Percentiles rank a stretch among this genome's conserved stretches.
phyloP scores from a whole-genome alignment of 2,329 filamentous ascomycete species.

The Cryphonectria japonica region DNA sequence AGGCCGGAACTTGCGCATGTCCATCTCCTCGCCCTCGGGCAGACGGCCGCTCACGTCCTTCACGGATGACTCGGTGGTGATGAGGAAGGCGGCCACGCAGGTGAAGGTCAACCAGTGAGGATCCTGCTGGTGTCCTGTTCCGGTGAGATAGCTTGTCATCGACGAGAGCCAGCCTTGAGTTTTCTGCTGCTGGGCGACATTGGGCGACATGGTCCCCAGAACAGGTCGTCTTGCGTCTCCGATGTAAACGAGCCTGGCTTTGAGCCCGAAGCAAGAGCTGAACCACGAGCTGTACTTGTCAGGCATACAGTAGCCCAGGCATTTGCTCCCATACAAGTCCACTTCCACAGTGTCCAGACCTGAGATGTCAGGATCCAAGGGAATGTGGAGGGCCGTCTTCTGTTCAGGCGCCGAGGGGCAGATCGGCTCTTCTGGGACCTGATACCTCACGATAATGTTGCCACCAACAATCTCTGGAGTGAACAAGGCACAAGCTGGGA shows the following conservation, averaged over 20 bases:
- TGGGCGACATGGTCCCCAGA: conserved; percentile 60
- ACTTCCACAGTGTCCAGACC: conserved; percentile 54
- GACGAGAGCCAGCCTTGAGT: conserved; percentile 41
- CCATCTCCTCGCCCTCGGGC: conserved; percentile 52
- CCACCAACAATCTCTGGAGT: conserved; percentile 54
- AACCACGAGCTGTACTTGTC: conserved; percentile 67
- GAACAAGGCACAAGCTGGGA: conserved; percentile 67
- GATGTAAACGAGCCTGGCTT: conserved; percentile 65
- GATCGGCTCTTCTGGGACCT: conserved; percentile 43
- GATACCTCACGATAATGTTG: conserved; percentile 49
- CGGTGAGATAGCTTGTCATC: conserved; percentile 40
- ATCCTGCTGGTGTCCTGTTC: conserved; percentile 33
- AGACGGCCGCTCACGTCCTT: conserved; percentile 64
- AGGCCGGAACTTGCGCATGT: conserved; percentile 72
- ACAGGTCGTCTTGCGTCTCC: conserved; percentile 63
- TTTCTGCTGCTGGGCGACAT: conserved; percentile 29
- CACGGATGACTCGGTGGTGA: conserved; percentile 73
- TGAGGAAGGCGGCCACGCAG: conserved; percentile 75
- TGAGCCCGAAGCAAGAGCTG: conserved; percentile 65
- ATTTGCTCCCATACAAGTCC: conserved; percentile 62
- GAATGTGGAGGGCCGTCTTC: conserved; percentile 53
- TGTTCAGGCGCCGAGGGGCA: conserved; percentile 44
- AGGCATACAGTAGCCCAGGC: conserved; percentile 67
- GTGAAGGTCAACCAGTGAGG: conserved; percentile 67
- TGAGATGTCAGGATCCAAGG: conserved; percentile 56